Percentiles rank a stretch among this genome's conserved stretches.
Conservation (phyloP, 441 rosid genomes). For the Populus hybrid region DNA sequence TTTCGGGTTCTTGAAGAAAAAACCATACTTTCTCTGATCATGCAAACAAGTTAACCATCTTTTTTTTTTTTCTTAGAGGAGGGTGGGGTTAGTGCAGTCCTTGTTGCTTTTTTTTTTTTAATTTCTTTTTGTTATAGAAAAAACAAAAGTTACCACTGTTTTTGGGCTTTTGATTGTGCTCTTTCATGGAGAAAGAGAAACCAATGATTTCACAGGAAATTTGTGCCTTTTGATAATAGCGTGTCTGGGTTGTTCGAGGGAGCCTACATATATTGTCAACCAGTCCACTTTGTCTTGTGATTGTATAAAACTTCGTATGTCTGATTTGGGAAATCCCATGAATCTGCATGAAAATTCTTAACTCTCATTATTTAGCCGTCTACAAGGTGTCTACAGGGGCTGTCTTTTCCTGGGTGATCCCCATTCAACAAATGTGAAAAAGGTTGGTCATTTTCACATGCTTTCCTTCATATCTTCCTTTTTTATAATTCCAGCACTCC, state of each 20-base stretch:
- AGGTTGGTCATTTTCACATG: constrained; percentile 41
- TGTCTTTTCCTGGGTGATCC: not conserved
- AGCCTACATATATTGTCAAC: constrained; percentile 29
- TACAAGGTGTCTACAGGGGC: constrained; percentile 6
- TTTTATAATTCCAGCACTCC: not conserved
- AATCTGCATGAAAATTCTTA: constrained; percentile 20
- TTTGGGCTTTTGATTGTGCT: constrained; percentile 29
- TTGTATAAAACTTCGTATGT: constrained; percentile 15
- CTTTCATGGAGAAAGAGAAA: constrained; percentile 37
- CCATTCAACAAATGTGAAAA: not conserved
- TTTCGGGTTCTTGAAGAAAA: constrained; percentile 32
- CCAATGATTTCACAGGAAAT: constrained; percentile 38
- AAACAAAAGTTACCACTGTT: constrained; percentile 25
- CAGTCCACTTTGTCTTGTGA: constrained; percentile 16
- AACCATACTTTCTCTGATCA: not conserved
- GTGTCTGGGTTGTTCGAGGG: constrained; percentile 31
- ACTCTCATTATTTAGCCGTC: constrained; percentile 12
- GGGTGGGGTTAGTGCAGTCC: constrained; percentile 29
- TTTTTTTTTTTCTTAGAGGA: constrained; percentile 8
- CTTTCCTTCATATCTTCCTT: not conserved
- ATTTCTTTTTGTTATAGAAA: not conserved
- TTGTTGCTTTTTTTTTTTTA: constrained; percentile 20
- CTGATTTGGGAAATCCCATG: constrained; percentile 21
- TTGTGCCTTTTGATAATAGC: constrained; percentile 25
- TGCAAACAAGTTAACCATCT: not conserved